Percentiles rank a stretch among this genome's conserved stretches.
Evolutionary conservation across 2,329 filamentous ascomycete genomes (phyloP).

Genomic region (Trichoderma citrinoviride): DNA sequence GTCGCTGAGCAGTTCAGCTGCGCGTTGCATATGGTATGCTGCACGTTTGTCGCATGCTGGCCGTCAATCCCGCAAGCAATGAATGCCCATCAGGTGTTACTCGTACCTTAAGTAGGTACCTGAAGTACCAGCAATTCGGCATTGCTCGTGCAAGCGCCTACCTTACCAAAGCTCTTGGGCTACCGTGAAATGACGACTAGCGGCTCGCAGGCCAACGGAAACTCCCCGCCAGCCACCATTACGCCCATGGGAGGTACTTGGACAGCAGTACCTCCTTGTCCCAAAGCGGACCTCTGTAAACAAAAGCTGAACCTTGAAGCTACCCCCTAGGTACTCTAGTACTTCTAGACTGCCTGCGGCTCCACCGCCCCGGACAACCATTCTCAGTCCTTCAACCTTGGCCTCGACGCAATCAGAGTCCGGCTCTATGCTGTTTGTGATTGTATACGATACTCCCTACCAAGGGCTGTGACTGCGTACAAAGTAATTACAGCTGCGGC

Average conservation of each 20-base stretch:
- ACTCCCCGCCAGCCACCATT: background rate
- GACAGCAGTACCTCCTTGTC: conserved; percentile 27
- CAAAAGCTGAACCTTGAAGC: conserved; percentile 32
- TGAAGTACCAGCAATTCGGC: no score
- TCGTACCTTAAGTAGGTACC: no score
- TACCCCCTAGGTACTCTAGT: no score
- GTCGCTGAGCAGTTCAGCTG: background rate
- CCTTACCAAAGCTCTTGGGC: no score
- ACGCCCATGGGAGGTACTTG: no score
- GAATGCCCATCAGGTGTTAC: no score
- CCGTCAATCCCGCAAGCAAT: no score
- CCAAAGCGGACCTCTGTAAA: conserved; percentile 42
- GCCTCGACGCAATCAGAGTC: background rate
- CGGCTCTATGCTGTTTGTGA: background rate
- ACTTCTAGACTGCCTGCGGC: conserved; percentile 33
- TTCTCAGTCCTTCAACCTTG: conserved; percentile 23
- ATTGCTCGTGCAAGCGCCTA: no score
- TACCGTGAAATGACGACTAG: background rate
- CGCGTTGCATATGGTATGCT: background rate
- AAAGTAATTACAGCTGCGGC: background rate
- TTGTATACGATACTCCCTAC: background rate
- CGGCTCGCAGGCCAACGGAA: background rate
- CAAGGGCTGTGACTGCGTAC: background rate
- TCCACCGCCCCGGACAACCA: conserved; percentile 33
- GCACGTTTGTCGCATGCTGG: background rate